A percentile compares a stretch with the other conserved stretches of the same genome.
Conservation (phyloP, 2,329 filamentous ascomycete species). For the Talaromyces sp. region DNA sequence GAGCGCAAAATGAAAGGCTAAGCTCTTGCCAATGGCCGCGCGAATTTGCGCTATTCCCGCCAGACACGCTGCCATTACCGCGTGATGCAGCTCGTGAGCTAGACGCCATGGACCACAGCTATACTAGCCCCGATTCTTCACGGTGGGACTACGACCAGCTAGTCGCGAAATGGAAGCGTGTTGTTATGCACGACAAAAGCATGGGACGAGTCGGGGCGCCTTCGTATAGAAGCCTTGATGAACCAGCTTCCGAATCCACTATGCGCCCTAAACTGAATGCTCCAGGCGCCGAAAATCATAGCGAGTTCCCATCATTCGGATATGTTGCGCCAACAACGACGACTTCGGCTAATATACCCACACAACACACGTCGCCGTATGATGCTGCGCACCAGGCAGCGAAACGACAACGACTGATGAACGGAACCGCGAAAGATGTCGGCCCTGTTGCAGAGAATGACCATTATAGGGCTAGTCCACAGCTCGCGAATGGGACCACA, state of each 20-base stretch:
- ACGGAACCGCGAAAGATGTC: constrained; percentile 22
- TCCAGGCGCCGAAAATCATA: constrained; percentile 8
- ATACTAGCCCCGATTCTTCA: constrained; percentile 31
- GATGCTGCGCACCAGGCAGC: constrained; percentile 21
- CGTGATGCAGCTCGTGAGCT: constrained; percentile 38
- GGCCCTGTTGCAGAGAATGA: constrained; percentile 7
- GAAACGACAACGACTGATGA: constrained; percentile 38
- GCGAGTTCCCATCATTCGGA: constrained; percentile 2
- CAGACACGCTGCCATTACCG: constrained; percentile 42
- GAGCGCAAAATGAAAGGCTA: constrained; percentile 45
- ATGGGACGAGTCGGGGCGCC: constrained; percentile 38
- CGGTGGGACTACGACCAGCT: constrained; percentile 49
- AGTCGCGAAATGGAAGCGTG: constrained; percentile 48
- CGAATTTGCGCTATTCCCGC: constrained; percentile 48
- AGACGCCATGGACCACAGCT: constrained; percentile 32
- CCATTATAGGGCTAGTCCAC: constrained; percentile 2
- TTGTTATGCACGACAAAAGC: constrained; percentile 44
- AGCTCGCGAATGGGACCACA: constrained; percentile 9
- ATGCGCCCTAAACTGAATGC: constrained; percentile 3
- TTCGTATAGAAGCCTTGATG: constrained; percentile 19
- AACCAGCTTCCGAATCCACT: background rate
- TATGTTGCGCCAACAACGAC: background rate
- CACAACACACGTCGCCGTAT: constrained; percentile 7
- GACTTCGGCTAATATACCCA: background rate
- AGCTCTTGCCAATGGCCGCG: constrained; percentile 48